These are phyloP conservation scores for Penicillium occitanis DNA, from an alignment of 2,329 filamentous ascomycete species.

Conservation along the genomic window DNA sequence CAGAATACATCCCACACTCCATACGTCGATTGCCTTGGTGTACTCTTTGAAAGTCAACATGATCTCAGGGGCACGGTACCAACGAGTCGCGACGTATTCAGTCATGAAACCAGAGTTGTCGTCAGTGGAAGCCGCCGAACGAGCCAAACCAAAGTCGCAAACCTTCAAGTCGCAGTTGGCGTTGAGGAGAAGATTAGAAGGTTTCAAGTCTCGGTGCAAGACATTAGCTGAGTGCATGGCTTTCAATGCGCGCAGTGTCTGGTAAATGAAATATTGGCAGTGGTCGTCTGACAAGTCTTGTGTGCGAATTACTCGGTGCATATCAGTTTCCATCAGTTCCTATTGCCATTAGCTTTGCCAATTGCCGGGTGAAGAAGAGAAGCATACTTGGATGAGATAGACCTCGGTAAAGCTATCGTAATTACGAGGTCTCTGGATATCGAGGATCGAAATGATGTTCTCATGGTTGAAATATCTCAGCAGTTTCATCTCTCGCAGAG, in stretches of 20 bases:
- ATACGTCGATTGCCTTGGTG: slow-evolving; percentile 98
- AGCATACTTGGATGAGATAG: slow-evolving; percentile 88
- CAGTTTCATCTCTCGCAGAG: slow-evolving; percentile 98
- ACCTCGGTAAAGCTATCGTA: slow-evolving; percentile 97
- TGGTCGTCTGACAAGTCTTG: slow-evolving; percentile 98
- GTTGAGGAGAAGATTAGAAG: slow-evolving; percentile 93
- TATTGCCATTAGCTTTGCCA: slow-evolving; percentile 38
- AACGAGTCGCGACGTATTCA: slow-evolving; percentile 98
- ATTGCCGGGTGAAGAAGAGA: too few species aligned
- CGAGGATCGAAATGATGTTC: slow-evolving; percentile 99
- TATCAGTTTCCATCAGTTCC: slow-evolving; percentile 99
- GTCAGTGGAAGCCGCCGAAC: slow-evolving; percentile 93
- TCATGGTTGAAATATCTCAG: slow-evolving; percentile 99
- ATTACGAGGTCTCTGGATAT: slow-evolving; percentile 96
- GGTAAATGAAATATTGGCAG: slow-evolving; percentile 99
- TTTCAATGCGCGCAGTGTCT: slow-evolving; percentile 94
- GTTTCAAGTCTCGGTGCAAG: slow-evolving; percentile 94
- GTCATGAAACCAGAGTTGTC: slow-evolving; percentile 99
- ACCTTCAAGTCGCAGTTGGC: slow-evolving; percentile 99
- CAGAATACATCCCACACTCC: slow-evolving; percentile 97
- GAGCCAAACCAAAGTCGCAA: slow-evolving; percentile 94
- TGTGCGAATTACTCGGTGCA: slow-evolving; percentile 98
- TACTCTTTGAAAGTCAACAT: slow-evolving; percentile 99
- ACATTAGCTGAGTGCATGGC: slow-evolving; percentile 99
- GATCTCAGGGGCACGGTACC: slow-evolving; percentile 98